Evolutionary conservation across 306 rosid genomes (phyloP).

Genomic region (Gastrolobium bilobum): DNA sequence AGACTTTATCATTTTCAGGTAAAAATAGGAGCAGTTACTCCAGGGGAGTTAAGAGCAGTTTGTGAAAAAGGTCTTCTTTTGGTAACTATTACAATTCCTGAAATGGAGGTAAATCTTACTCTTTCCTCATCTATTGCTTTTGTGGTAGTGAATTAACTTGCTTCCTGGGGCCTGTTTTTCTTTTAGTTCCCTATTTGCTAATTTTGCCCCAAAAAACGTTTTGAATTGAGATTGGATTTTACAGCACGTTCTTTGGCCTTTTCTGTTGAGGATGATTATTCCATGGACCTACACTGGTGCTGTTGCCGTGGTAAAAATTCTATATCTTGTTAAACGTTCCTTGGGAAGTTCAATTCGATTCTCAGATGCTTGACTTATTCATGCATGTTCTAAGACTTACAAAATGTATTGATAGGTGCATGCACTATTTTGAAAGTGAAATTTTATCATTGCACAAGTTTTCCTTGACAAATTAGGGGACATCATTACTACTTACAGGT

Average conservation of each 20-base stretch:
- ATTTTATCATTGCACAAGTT: slow-evolving; percentile 12
- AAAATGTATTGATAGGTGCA: slow-evolving; percentile 12
- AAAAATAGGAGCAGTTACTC: slow-evolving; percentile 73
- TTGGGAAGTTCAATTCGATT: slow-evolving; percentile 38
- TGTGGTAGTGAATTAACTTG: slow-evolving; percentile 36
- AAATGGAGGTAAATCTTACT: slow-evolving; percentile 84
- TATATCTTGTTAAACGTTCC: slow-evolving; percentile 4
- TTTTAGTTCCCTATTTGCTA: slow-evolving; percentile 21
- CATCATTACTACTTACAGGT: slow-evolving; percentile 64
- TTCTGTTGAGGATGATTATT: slow-evolving; percentile 88
- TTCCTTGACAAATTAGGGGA: slow-evolving; percentile 42
- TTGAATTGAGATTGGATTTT: slow-evolving; percentile 36
- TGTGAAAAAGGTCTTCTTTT: slow-evolving; percentile 93
- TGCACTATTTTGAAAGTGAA: slow-evolving; percentile 9
- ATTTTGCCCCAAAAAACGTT: not conserved
- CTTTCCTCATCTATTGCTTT: slow-evolving; percentile 20
- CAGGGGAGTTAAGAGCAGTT: slow-evolving; percentile 78
- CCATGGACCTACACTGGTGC: slow-evolving; percentile 87
- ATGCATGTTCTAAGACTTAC: slow-evolving; percentile 27
- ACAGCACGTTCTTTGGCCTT: slow-evolving; percentile 99
- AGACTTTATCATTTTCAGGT: slow-evolving; percentile 56
- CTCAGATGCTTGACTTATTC: slow-evolving; percentile 31
- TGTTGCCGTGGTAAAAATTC: slow-evolving; percentile 77
- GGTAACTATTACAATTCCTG: slow-evolving; percentile 93
- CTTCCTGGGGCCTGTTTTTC: slow-evolving; percentile 34